Base-by-base conservation (phyloP, 345 rosid species). In the Eucalyptus marginata region DNA sequence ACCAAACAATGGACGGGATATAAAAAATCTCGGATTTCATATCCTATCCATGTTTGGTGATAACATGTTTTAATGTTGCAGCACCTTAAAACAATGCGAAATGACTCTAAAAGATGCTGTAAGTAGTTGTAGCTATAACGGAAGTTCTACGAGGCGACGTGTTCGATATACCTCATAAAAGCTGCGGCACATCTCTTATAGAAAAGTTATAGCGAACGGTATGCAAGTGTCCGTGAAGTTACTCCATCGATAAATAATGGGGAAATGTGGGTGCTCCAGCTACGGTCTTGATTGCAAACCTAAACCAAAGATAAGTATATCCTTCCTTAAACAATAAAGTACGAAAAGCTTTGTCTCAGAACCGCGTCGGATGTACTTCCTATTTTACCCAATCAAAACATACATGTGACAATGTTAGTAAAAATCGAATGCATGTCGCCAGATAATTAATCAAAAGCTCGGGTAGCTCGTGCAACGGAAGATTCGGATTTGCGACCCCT, bases 381-480 rank as follows among this genome's bases (percentile, higher is more conserved):
- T 64, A 13, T 64, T 64, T 6, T 64, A 7, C 71, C 0, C 2
- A 64, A n/a, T 64, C 71, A 64, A n/a, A 64, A n/a, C n/a, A n/a
- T 7, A 64, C 20, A 7, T 0, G 10, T 13, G 18, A 14, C 20
- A 2, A 14, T 2, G n/a, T 64, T n/a, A n/a, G 36, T 64, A n/a
- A 64, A 64, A 64, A 62, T 64, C 20, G 33, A 64, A 64, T 64
- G 76, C 36, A 64, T 8, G 58, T 8, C 10, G 10, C 36, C 18
- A 7, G 2, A 64, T 64, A 29, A 64, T n/a, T 6, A 64, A 64
- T 64, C 36, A n/a, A 31, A 64, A 0, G 17, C 68, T 0, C 7
- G 8, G 36, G 36, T 64, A 64, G 76, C 76, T 64, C 3, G 36
- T n/a, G 76, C 76, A 4, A 64, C 0, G 15, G 0, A 64, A 64